A percentile compares a stretch with the other conserved stretches of the same genome.
Conservation (phyloP, 441 rosid species). For the Erodium texanum region DNA sequence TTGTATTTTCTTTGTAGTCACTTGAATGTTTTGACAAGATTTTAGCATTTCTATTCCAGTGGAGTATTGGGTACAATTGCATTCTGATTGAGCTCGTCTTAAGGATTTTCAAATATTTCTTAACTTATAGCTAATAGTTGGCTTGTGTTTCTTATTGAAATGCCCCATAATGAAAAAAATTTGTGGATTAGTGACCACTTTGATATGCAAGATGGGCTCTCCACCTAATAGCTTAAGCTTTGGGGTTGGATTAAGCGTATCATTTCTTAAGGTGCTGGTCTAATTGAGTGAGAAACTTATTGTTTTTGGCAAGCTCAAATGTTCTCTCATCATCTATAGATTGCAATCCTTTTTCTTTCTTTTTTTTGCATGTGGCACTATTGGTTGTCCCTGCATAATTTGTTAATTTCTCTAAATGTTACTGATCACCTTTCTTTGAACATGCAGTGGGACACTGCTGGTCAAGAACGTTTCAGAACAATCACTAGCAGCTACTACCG, state of each 20-base stretch:
- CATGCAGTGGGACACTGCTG: slow-evolving; percentile 67
- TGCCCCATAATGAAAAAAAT: too few species aligned
- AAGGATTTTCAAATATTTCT: neutral
- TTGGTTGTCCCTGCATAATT: neutral
- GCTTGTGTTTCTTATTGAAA: neutral
- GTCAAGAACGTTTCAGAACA: slow-evolving; percentile 66
- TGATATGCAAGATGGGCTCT: too few species aligned
- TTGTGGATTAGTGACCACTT: too few species aligned
- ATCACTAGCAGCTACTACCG: slow-evolving; percentile 68
- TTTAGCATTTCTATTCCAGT: neutral
- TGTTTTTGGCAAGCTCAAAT: neutral
- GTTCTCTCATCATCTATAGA: neutral
- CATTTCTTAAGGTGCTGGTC: neutral
- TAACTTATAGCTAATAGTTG: neutral
- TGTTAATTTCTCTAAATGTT: neutral
- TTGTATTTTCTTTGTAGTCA: neutral
- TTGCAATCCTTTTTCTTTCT: neutral
- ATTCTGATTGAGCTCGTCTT: neutral
- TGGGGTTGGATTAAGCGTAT: too few species aligned
- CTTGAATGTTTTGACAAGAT: neutral
- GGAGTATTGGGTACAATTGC: neutral
- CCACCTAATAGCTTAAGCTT: too few species aligned
- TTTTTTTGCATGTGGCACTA: too few species aligned
- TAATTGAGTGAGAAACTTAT: neutral
- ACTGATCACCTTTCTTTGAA: slow-evolving; percentile 8